Conservation (phyloP, 2,329 filamentous ascomycete genomes). For the Zymoseptoria crescenta region DNA sequence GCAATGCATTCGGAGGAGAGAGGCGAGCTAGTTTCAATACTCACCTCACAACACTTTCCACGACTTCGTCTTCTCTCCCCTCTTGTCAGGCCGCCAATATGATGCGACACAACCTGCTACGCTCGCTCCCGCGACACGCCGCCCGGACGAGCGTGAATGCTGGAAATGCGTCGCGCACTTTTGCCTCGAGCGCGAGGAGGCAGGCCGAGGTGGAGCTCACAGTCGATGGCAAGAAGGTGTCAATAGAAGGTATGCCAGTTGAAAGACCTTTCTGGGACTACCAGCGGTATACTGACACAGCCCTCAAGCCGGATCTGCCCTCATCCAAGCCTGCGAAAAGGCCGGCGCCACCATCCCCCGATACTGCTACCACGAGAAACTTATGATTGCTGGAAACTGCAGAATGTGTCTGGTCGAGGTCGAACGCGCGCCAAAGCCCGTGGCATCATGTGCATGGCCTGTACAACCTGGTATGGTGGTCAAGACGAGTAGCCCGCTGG, state of each 20-base stretch:
- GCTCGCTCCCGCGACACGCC: conserved; percentile 50
- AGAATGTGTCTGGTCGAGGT: conserved; percentile 99
- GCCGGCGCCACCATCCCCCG: conserved; percentile 84
- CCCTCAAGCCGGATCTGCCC: conserved; percentile 75
- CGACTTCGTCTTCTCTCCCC: background rate
- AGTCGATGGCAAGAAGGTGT: conserved; percentile 93
- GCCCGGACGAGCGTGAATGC: conserved; percentile 20
- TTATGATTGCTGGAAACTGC: conserved; percentile 98
- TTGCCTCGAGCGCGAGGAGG: conserved; percentile 71
- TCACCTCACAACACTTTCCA: too few species aligned
- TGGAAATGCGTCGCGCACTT: conserved; percentile 61
- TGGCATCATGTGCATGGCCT: conserved; percentile 97
- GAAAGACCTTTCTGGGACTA: background rate
- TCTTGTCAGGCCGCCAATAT: conserved; percentile 35
- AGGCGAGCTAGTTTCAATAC: background rate
- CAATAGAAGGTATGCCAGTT: conserved; percentile 71
- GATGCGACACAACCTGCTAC: conserved; percentile 58
- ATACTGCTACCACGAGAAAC: conserved; percentile 99
- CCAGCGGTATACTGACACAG: background rate
- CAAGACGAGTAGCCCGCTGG: conserved; percentile 92
- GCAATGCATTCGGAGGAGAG: background rate
- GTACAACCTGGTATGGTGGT: conserved; percentile 98
- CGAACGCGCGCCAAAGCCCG: conserved; percentile 89
- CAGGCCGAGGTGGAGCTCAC: conserved; percentile 94
- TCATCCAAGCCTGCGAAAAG: conserved; percentile 99